Percentiles rank a stretch among this genome's conserved stretches.
These are phyloP conservation scores for Coniochaeta sp. DNA, from an alignment of 2,329 filamentous ascomycete species.

Conservation along the genomic window DNA sequence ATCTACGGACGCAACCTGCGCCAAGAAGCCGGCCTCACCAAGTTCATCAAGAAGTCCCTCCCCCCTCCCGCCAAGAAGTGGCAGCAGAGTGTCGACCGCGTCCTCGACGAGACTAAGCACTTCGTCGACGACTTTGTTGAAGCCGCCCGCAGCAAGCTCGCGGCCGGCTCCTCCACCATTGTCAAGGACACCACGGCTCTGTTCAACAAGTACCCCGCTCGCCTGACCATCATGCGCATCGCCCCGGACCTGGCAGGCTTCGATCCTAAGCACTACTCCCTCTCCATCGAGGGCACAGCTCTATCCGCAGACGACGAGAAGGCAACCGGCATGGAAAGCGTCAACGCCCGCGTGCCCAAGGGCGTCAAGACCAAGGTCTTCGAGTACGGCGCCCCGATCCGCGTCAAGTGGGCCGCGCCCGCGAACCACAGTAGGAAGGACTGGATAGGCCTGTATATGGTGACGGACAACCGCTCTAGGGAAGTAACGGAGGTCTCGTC, in stretches of 20 bases:
- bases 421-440: slow-evolving; percentile 82
- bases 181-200: slow-evolving; percentile 81
- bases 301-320: slow-evolving; percentile 46
- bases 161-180: slow-evolving; percentile 78
- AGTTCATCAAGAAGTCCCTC: slow-evolving; percentile 80
- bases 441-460: slow-evolving; percentile 95
- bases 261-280: slow-evolving; percentile 71
- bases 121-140: slow-evolving; percentile 91
- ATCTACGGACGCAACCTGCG: slow-evolving; percentile 82
- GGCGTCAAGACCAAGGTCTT: slow-evolving; percentile 70
- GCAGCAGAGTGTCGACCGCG: slow-evolving; percentile 80
- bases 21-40: slow-evolving; percentile 82
- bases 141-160: slow-evolving; percentile 74
- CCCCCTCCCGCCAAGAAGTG: slow-evolving; percentile 77
- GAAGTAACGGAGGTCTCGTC: slow-evolving; percentile 79
- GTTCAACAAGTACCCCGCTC: slow-evolving; percentile 83
- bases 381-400: slow-evolving; percentile 85
- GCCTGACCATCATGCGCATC: slow-evolving; percentile 74
- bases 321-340: slow-evolving; percentile 66
- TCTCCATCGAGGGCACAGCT: slow-evolving; percentile 64
- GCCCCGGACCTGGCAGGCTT: slow-evolving; percentile 74
- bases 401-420: slow-evolving; percentile 84
- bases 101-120: slow-evolving; percentile 78
- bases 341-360: slow-evolving; percentile 60
- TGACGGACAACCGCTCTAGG: slow-evolving; percentile 84